Conservation (phyloP, 129 eudicot genomes). For the Apium graveolens region DNA sequence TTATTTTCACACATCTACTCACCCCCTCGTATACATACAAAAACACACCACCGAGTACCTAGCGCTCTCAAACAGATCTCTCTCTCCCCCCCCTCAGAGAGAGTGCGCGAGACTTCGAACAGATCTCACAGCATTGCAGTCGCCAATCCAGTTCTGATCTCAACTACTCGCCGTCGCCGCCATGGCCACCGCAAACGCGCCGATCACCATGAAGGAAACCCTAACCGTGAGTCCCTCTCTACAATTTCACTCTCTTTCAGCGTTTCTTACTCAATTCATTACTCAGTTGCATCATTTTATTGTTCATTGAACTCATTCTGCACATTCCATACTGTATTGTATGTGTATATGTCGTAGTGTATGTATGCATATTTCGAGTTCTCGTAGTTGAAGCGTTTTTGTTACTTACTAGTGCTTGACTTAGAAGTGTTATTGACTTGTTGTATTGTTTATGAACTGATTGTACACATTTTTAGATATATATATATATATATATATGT, state of each 20-base stretch:
- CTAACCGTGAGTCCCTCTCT: slow-evolving; percentile 53
- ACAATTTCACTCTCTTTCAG: not conserved
- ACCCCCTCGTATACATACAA: not conserved
- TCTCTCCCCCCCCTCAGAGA: not conserved
- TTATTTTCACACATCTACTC: not conserved
- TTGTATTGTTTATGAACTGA: slow-evolving; percentile 4
- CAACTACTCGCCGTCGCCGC: slow-evolving; percentile 21
- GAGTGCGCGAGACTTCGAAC: not conserved
- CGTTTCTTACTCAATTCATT: not conserved
- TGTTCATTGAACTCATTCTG: not conserved
- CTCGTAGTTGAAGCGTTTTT: too few species aligned
- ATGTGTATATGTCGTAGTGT: not conserved
- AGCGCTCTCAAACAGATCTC: not conserved
- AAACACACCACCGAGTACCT: not conserved
- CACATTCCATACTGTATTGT: not conserved
- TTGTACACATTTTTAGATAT: not conserved
- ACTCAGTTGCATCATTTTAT: slow-evolving; percentile 13
- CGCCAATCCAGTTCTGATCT: slow-evolving; percentile 28
- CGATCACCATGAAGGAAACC: slow-evolving; percentile 87
- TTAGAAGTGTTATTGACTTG: not conserved
- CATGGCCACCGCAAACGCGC: slow-evolving; percentile 98
- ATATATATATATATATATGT: not conserved
- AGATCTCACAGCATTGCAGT: not conserved
- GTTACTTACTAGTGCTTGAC: too few species aligned
- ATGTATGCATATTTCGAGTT: not conserved